Base-by-base conservation (phyloP, 2,329 filamentous ascomycete species). In the Phaeosphaeriaceae sp. region DNA sequence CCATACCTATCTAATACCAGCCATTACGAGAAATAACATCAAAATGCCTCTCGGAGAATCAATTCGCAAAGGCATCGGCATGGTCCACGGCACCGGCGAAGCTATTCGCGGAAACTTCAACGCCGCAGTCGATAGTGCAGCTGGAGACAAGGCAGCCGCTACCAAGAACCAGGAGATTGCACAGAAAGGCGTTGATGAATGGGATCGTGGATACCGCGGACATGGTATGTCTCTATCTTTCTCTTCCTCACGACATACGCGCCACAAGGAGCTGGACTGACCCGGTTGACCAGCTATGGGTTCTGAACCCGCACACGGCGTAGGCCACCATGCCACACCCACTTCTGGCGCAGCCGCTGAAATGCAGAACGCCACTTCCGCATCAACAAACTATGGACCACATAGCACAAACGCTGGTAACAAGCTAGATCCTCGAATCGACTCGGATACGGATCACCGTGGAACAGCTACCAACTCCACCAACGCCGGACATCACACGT, bases 41-140 rank as follows among this genome's bases (percentile, higher is more conserved):
- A 63, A 55, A 3, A 76, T 76, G 69, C 62, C 60, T 51, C 54
- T 74, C 20, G 73, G 74, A 54, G 67, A 68, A 44, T 68, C 72
- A 17, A 59, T 78, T 36, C 71, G 71, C 51, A 74, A 77, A 53
- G 74, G 74, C 11, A 71, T 74, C 20, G 68, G 72, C 13, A 63
- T 73, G 54, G 59, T 78, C 27, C 76, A 79, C 46, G 76, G 77
- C 40, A 69, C 73, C 20, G 77, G 77, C 45, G 76, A 79, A 61
- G 74, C 73, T 17, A 71, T 79, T 52, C 75, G 77, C 6, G 77
- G 76, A 46, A 75, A 76, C 48, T 61, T 77, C 56, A 77, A 78
- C 53, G 70, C 74, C 4, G 66, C 71, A 27, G 66, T 74, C 45
- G 77, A 79, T 53, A 64, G 63, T 19, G 75, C 73, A 4, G 58